Percentiles rank a stretch among this genome's conserved stretches.
These are phyloP conservation scores for Ogataea polymorpha DNA, from an alignment of 805 yeast genomes.

Conservation along the genomic window DNA sequence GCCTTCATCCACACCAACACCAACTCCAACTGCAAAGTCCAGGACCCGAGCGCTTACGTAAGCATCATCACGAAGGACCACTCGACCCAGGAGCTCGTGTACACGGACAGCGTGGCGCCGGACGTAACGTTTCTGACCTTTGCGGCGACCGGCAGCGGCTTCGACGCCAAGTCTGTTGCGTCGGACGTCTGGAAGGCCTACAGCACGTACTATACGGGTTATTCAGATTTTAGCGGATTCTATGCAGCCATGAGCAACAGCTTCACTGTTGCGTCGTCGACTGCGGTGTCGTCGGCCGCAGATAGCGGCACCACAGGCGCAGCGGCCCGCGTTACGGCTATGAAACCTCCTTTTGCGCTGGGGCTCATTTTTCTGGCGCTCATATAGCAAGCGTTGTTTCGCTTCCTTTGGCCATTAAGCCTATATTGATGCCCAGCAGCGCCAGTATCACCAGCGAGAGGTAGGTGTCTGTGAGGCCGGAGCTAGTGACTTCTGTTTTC, in stretches of 20 bases:
- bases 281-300: background rate
- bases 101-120: slow-evolving; percentile 5
- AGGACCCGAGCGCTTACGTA: slow-evolving; percentile 7
- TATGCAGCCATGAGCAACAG: slow-evolving; percentile 4
- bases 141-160: background rate
- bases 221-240: slow-evolving; percentile 7
- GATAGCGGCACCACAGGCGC: background rate
- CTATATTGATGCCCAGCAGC: slow-evolving; percentile 36
- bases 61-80: slow-evolving; percentile 12
- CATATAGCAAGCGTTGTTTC: slow-evolving; percentile 3
- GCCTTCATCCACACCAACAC: slow-evolving; percentile 14
- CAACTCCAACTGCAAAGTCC: slow-evolving; percentile 7
- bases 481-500: slow-evolving; percentile 38
- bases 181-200: slow-evolving; percentile 7
- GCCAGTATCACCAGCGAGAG: slow-evolving; percentile 35
- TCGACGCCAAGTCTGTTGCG: slow-evolving; percentile 2
- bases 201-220: slow-evolving; percentile 5
- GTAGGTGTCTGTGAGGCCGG: slow-evolving; percentile 33
- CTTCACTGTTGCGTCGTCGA: slow-evolving; percentile 2
- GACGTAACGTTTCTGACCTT: background rate
- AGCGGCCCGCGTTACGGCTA: background rate
- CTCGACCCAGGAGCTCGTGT: slow-evolving; percentile 2
- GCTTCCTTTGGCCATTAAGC: slow-evolving; percentile 19
- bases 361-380: slow-evolving; percentile 1
- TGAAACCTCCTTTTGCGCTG: background rate